phyloP scores from a whole-genome alignment of 768 basidiomycete genomes.

The Gloeostereum incarnatum region DNA sequence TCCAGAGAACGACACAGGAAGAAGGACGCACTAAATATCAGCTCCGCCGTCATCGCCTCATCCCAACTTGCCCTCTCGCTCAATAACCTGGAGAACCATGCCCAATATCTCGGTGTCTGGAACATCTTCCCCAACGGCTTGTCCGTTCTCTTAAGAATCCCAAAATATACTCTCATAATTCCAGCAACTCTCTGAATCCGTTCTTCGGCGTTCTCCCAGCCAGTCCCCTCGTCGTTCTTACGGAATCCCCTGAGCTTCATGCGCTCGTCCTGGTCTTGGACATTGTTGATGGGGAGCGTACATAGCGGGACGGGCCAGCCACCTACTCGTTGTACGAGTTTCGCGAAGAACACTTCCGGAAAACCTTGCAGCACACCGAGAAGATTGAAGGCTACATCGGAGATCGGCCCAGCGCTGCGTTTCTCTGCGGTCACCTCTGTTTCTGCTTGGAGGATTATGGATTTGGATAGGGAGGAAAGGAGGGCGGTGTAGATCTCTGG shows the following conservation, averaged over 20 bases:
- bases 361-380: constrained; percentile 52
- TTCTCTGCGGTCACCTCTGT: constrained; percentile 87
- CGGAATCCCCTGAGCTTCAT: constrained; percentile 52
- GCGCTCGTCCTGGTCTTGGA: constrained; percentile 29
- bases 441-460: constrained; percentile 86
- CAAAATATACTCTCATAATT: constrained; percentile 82
- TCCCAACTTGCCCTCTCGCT: constrained; percentile 39
- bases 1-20: background rate
- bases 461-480: constrained; percentile 83
- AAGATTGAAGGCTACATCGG: constrained; percentile 64
- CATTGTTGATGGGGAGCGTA: constrained; percentile 42
- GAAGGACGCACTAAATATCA: constrained; percentile 53
- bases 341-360: constrained; percentile 69
- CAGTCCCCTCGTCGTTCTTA: constrained; percentile 18
- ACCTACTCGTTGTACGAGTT: constrained; percentile 80
- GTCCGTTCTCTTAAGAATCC: constrained; percentile 42
- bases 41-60: constrained; percentile 53
- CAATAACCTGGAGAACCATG: constrained; percentile 59
- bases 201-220: constrained; percentile 41
- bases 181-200: constrained; percentile 63
- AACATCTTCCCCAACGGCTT: constrained; percentile 43
- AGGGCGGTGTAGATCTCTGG: constrained; percentile 59
- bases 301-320: constrained; percentile 81
- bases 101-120: constrained; percentile 59
- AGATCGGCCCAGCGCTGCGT: constrained; percentile 76